Evolutionary conservation across 768 basidiomycete genomes (phyloP), one percentile per base, ranked within the genome.

Genomic region (Holtermannia corniformis): DNA sequence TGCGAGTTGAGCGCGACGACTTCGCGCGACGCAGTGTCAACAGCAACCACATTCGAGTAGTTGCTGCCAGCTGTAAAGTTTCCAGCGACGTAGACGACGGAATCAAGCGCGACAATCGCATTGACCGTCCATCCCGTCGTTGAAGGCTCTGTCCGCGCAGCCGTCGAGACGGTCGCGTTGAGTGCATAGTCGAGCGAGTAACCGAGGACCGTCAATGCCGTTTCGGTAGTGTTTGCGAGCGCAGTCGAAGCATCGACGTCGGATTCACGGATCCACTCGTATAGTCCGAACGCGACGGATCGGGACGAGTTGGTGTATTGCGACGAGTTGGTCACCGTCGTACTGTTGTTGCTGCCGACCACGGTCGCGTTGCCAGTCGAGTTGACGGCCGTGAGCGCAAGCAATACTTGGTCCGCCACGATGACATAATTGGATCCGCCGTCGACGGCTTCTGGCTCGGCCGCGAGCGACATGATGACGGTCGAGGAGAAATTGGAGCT

Each of bases 371-470:
- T 52, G 12, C 49, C 50, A n/a, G 45, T 56, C 41, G 57, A 51
- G 48, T 57, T 57, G 13, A 61, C 46, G 10, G 82, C 85, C 19
- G 76, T 82, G 44, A 96, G 78, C 28, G 83, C 73, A 49, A 96
- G 71, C 69, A 91, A 81, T n/a, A 97, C 78, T 25, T 82, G 77
- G 64, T 90, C 87, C 3, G 93, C 93, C 10, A 97, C 83, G 26
- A 96, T 73, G 49, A 84, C 80, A 68, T 82, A 93, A 55, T 81
- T 72, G n/a, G 83, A 84, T 43, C 78, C 76, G 61, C 80, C 76
- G 4, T 82, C 85, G 41, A 71, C 73, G 11, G 85, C 87, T 1
- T 63, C 67, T 1, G 91, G 86, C 14, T 75, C 72, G 49, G 79
- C 76, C 1, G 83, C 82, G 45, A 96, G 77, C 4, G 79, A 77